Evolutionary conservation across 805 yeast species (phyloP).

Genomic region (Saccharomycopsis javanensis): DNA sequence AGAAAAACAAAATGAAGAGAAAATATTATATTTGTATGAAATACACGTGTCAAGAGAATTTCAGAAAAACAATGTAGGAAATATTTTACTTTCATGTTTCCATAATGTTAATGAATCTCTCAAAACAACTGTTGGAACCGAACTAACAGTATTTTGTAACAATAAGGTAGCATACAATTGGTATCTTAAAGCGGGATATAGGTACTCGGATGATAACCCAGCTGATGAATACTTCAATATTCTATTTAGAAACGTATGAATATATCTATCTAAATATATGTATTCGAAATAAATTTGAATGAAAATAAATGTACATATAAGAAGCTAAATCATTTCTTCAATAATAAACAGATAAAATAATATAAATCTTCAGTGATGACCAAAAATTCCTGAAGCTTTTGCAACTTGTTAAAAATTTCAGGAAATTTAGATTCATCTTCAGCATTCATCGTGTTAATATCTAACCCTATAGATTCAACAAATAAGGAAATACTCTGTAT

Average conservation of each 20-base stretch:
- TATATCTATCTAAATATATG: too few relatives aligned
- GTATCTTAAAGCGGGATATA: slow-evolving; percentile 4
- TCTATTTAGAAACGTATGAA: not conserved
- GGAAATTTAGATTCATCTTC: not conserved
- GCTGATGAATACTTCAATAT: not conserved
- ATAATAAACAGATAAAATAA: slow-evolving; percentile 5
- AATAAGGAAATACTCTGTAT: slow-evolving; percentile 7
- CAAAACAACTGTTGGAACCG: not conserved
- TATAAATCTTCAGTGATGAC: slow-evolving; percentile 13
- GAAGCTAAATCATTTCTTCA: not conserved
- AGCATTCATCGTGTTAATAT: slow-evolving; percentile 3
- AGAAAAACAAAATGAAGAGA: not conserved
- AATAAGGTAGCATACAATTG: slow-evolving; percentile 8
- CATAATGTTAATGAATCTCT: not conserved
- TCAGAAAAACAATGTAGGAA: slow-evolving; percentile 2
- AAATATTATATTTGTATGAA: slow-evolving; percentile 9
- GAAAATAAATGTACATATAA: not conserved
- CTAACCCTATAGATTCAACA: slow-evolving; percentile 6
- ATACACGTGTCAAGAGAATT: slow-evolving; percentile 7
- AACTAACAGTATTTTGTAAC: slow-evolving; percentile 5
- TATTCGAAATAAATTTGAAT: not conserved
- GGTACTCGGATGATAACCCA: not conserved
- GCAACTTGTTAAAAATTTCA: slow-evolving; percentile 1
- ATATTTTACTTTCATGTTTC: not conserved
- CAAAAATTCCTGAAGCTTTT: slow-evolving; percentile 5